Base-by-base conservation (phyloP, 352 stramenopile genomes). In the Phytophthora uliginosa region DNA sequence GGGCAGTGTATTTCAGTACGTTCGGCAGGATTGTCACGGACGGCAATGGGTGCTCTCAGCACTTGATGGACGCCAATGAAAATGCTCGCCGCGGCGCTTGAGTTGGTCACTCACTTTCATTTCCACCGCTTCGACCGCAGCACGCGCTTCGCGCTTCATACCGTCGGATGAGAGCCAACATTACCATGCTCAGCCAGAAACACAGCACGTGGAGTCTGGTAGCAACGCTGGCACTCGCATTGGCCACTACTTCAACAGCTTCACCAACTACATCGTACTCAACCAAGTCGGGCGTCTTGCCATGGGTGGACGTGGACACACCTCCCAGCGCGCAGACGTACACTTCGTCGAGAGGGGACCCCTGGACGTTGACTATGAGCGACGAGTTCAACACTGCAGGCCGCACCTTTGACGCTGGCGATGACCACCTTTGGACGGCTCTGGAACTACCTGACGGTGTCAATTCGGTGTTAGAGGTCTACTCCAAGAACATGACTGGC, bases 341-440 rank as follows among this genome's bases (percentile, higher is more conserved):
- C 42, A 50, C 18, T 5, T 22, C 42, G 42, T 50, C 42, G 42
- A 50, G 42, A n/a, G 42, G 42, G 7, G 60, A 63, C 13, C 63
- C 67, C 0, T 76, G 79, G 79, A 79, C 63, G 0, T 85, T 79
- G 53, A 88, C 81, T 17, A 53, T 53, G 26, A 70, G 26, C 58
- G 52, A 18, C 48, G 55, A 22, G 47, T 53, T 53, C 50, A 74
- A 42, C 4, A 75, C 67, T 0, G 69, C 89, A 1, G 80, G 77
- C 15, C 86, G 96, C 5, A 89, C 59, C 2, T 99, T 99, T 76
- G 59, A 88, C 40, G 91, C 98, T 50, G 97, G 97, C 15, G 67
- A 89, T 8, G 97, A 99, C 83, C 93, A 97, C 40, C 80, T 94
- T 36, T 99, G 97, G 97, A 98, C 93, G 15, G 90, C 85, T 2